Percentiles rank a stretch among this genome's conserved stretches.
Conservation (phyloP, 805 yeast genomes). For the Zygosaccharomyces lentus region DNA sequence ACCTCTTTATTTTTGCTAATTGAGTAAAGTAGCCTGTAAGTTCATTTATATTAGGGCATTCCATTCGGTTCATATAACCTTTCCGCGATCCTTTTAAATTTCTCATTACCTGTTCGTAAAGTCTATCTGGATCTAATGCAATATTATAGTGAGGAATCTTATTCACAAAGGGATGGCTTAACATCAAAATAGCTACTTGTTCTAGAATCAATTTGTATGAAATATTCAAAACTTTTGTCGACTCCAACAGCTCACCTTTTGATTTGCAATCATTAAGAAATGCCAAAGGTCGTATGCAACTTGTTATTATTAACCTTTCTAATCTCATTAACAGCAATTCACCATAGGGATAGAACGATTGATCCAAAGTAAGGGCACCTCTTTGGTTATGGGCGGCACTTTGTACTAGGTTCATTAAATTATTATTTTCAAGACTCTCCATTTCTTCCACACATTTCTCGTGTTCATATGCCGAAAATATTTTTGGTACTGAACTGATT, state of each 20-base stretch:
- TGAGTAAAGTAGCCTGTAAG: conserved; percentile 63
- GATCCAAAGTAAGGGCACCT: conserved; percentile 8
- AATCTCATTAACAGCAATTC: conserved; percentile 22
- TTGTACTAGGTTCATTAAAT: conserved; percentile 12
- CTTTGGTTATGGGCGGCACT: conserved; percentile 6
- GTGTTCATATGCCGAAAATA: conserved; percentile 10
- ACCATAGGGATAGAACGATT: conserved; percentile 16
- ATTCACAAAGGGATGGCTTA: conserved; percentile 18
- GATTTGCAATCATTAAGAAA: conserved; percentile 23
- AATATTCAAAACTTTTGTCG: conserved; percentile 8
- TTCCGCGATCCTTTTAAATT: conserved; percentile 37
- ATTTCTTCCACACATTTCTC: conserved; percentile 9
- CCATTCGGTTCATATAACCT: conserved; percentile 43
- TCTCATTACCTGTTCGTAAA: conserved; percentile 34
- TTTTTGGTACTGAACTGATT: conserved; percentile 17
- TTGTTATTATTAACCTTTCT: conserved; percentile 24
- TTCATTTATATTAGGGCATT: conserved; percentile 57
- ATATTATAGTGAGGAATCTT: conserved; percentile 24
- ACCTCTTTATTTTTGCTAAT: conserved; percentile 42
- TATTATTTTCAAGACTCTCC: conserved; percentile 6
- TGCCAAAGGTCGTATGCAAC: conserved; percentile 27
- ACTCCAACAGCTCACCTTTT: conserved; percentile 19
- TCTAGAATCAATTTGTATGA: conserved; percentile 21
- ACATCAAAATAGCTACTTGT: conserved; percentile 20
- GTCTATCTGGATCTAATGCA: conserved; percentile 32